phyloP scores from a whole-genome alignment of 345 rosid species.

The Moricandia arvensis region DNA sequence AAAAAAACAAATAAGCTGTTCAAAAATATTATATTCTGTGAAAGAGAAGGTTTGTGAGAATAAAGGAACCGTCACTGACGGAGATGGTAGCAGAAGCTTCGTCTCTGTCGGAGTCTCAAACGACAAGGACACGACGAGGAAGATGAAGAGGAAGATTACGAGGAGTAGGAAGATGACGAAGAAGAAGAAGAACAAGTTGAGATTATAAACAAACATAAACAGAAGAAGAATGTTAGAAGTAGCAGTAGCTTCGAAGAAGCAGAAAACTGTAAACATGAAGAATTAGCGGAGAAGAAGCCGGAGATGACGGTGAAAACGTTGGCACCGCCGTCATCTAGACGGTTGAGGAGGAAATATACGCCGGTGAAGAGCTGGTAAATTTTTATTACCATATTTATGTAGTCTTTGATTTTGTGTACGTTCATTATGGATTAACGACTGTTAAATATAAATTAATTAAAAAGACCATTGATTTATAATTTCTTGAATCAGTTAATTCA shows the following conservation, averaged over 20 bases:
- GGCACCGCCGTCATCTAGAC: constrained; percentile 45
- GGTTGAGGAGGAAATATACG: constrained; percentile 67
- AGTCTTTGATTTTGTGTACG: neutral
- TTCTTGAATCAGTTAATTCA: too few relatives aligned
- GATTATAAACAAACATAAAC: constrained; percentile 24
- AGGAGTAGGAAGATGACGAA: too few relatives aligned
- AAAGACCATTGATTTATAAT: too few relatives aligned
- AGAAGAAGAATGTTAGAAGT: constrained; percentile 31
- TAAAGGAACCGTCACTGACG: constrained; percentile 65
- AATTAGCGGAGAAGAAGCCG: constrained; percentile 21
- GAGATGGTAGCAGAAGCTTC: constrained; percentile 49
- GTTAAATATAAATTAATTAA: too few relatives aligned
- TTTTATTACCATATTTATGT: constrained; percentile 12
- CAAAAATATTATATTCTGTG: neutral
- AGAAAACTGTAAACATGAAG: too few relatives aligned
- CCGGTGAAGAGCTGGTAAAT: constrained; percentile 85
- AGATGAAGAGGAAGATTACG: too few relatives aligned
- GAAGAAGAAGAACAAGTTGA: neutral
- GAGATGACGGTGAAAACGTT: constrained; percentile 24
- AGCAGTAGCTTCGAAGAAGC: constrained; percentile 7
- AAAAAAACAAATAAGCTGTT: constrained; percentile 16
- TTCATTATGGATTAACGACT: constrained; percentile 1
- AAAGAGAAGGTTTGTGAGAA: constrained; percentile 68
- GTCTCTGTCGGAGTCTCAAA: constrained; percentile 25
- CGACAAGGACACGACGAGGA: too few relatives aligned